A percentile compares a stretch with the other conserved stretches of the same genome.
These are phyloP conservation scores for Cercospora berteroae DNA, from an alignment of 2,329 filamentous ascomycete species.

Conservation along the genomic window DNA sequence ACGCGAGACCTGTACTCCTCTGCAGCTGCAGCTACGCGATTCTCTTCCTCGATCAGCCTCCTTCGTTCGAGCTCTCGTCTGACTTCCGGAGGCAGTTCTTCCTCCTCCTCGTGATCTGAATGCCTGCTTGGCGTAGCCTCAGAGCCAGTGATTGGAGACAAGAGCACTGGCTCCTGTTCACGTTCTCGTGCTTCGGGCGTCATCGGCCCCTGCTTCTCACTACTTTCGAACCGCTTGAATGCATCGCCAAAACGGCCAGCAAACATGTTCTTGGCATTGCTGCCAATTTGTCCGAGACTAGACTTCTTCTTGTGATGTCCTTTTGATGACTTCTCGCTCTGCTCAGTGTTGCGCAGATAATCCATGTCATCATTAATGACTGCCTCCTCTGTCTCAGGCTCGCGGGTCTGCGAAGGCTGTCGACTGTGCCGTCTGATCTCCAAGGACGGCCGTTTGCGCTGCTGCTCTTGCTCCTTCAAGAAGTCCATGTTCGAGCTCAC, in stretches of 20 bases:
- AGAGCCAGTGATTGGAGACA: constrained; percentile 73
- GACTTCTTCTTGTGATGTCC: constrained; percentile 62
- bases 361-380: constrained; percentile 78
- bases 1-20: constrained; percentile 81
- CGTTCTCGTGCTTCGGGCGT: constrained; percentile 24
- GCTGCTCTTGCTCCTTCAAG: constrained; percentile 68
- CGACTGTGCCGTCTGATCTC: constrained; percentile 35
- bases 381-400: constrained; percentile 54
- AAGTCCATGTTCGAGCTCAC: constrained; percentile 81
- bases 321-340: constrained; percentile 45
- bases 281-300: constrained; percentile 62
- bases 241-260: constrained; percentile 88
- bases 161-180: constrained; percentile 36
- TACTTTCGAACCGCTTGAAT: constrained; percentile 81
- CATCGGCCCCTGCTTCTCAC: constrained; percentile 20
- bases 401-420: constrained; percentile 32
- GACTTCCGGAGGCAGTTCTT: constrained; percentile 80
- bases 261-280: constrained; percentile 73
- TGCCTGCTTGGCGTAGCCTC: constrained; percentile 68
- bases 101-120: constrained; percentile 57
- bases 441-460: constrained; percentile 34
- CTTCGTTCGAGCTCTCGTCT: constrained; percentile 83
- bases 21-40: constrained; percentile 80
- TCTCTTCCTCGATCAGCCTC: constrained; percentile 81
- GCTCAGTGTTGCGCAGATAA: constrained; percentile 74